Evolutionary conservation across 306 rosid species (phyloP).

Genomic region (Hippophae rhamnoides): DNA sequence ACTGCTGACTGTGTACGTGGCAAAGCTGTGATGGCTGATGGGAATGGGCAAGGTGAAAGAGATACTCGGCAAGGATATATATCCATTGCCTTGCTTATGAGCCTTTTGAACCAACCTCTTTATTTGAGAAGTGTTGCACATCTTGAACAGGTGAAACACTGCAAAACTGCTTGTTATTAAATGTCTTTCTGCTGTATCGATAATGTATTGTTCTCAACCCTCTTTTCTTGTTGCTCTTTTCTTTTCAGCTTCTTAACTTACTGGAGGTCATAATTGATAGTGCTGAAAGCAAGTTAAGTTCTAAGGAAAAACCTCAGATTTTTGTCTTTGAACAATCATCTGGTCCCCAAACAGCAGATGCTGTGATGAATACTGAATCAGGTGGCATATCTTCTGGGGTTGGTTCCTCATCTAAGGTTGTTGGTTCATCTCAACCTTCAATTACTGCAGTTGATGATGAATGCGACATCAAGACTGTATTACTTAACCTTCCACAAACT

Average conservation of each 20-base stretch:
- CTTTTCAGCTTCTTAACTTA: constrained; percentile 65
- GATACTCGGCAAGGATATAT: constrained; percentile 40
- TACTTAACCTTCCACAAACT: constrained; percentile 60
- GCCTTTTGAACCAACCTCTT: constrained; percentile 86
- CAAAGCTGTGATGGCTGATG: constrained; percentile 76
- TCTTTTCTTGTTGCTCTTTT: constrained; percentile 1
- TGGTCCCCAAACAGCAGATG: constrained; percentile 51
- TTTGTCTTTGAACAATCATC: constrained; percentile 41
- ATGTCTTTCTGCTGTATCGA: neutral
- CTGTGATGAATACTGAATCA: constrained; percentile 52
- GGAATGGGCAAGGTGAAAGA: constrained; percentile 23
- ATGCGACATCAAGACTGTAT: constrained; percentile 38
- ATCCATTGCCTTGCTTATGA: constrained; percentile 73
- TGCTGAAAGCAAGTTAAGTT: constrained; percentile 53
- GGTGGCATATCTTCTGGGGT: constrained; percentile 32
- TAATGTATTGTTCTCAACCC: constrained; percentile 7
- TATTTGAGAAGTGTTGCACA: constrained; percentile 94
- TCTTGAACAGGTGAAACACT: constrained; percentile 69
- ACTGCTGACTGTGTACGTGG: constrained; percentile 40
- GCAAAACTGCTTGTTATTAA: neutral
- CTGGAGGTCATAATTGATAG: constrained; percentile 79
- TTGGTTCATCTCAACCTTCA: constrained; percentile 37
- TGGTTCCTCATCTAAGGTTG: constrained; percentile 36
- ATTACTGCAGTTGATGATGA: constrained; percentile 35
- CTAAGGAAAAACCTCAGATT: constrained; percentile 36